Conservation (phyloP, 805 yeast species). For the Nakazawaea ishiwadae region DNA sequence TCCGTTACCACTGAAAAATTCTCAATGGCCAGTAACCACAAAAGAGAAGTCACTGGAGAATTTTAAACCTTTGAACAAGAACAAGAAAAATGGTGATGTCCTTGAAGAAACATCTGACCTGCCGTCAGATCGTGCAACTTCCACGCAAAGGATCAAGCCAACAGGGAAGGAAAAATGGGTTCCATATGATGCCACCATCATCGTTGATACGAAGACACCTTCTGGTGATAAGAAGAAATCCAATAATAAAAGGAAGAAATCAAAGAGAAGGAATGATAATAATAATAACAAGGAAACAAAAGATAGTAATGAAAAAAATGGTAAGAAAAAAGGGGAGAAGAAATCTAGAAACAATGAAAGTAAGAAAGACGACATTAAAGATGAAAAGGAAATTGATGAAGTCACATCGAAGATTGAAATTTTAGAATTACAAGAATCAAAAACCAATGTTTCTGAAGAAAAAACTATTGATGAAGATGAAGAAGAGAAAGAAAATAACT, state of each 20-base stretch:
- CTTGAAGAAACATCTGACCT: background rate
- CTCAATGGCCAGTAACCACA: too few species aligned
- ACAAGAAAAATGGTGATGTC: background rate
- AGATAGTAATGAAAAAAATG: background rate
- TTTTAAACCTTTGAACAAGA: too few species aligned
- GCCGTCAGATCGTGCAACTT: background rate
- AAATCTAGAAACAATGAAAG: too few species aligned
- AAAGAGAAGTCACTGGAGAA: too few species aligned
- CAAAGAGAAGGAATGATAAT: background rate
- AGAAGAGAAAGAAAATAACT: background rate
- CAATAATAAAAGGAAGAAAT: constrained; percentile 1
- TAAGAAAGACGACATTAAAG: too few species aligned
- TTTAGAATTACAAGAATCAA: too few species aligned
- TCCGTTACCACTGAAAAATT: too few species aligned
- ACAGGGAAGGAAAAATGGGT: constrained; percentile 13
- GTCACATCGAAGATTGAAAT: too few species aligned
- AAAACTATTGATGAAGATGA: background rate
- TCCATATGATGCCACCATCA: constrained; percentile 11
- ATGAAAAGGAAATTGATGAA: too few species aligned
- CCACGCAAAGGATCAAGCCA: constrained; percentile 8
- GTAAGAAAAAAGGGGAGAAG: too few species aligned
- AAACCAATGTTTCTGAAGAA: too few species aligned
- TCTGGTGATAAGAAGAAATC: background rate
- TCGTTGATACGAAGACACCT: constrained; percentile 1
- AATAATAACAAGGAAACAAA: background rate